Base-by-base conservation (phyloP, 352 stramenopile genomes). In the Plasmopara muralis region DNA sequence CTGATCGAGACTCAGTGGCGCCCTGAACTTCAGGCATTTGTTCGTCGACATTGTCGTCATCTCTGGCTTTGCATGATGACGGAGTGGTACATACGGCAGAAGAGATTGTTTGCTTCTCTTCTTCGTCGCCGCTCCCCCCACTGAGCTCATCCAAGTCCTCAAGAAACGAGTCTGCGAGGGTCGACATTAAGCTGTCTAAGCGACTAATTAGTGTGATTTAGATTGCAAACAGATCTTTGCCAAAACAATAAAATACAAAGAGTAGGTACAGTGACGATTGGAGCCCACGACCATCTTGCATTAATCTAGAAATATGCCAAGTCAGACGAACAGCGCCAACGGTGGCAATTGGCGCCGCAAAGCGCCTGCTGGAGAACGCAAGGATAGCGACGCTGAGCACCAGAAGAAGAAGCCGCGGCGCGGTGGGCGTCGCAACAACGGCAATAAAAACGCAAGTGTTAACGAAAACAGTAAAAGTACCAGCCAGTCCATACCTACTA, bases 121-220 rank as follows among this genome's bases (percentile, higher is more conserved):
- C 74, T 55, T 95, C 85, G 16, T 77, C 75, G 53, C 79, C 83
- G 60, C 82, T 91, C 14, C 74, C 77, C 8, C 75, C 83, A 57
- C 85, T 90, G 28, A 95, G 81, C 53, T 95, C 82, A 56, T 95
- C 85, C 37, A 95, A 67, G 64, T 95, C 85, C 55, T 93, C 85
- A 14, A 95, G 65, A 61, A 95, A 95, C 30, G 85, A 93, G 59
- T 92, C 85, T 6, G 85, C 85, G 7, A 95, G 65, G 43, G 85
- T 87, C 53, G 78, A 77, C 83, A 93, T 93, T 29, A n/a, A 28
- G 33, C 13, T 43, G 25, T 16, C 16, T 31, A 5, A 3, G 7
- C 40, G 1, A 14, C 13, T 38, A 38, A 38, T 9, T 14, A 38
- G 13, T 38, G 9, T 14, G 33, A 5, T 5, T 38, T 14, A 14